Evolutionary conservation across 2,329 filamentous ascomycete genomes (phyloP), one percentile per base, ranked within the genome.

Genomic region (Cladosporium sp.): DNA sequence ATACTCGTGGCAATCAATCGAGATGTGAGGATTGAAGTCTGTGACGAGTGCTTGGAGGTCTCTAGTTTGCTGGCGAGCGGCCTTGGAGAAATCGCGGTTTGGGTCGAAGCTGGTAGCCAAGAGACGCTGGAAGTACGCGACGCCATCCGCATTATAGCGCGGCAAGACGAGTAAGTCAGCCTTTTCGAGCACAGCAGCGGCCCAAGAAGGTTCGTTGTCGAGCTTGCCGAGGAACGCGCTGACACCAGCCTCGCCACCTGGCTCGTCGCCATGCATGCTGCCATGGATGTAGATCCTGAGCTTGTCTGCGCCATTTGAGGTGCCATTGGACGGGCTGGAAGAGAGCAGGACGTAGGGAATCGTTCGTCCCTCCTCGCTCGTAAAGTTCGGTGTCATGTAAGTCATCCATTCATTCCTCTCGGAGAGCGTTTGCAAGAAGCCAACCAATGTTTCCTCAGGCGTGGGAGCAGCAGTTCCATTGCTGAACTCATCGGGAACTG

Each of bases 21-120:
- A 64, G 58, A 76, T 66, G 51, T 76, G 74, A 14, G 74, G 72
- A 18, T 67, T 62, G 58, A 71, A 75, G 16, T 34, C 53, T 32
- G 39, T 34, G 16, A 56, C 34, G 13, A 57, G 36, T 16, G 60
- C 49, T 21, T 63, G 48, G 63, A 79, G 74, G 36, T 76, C 70
- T 16, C 74, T 71, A 0, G 76, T 76, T 56, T 79, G 76, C 59
- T 74, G 71, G 48, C 77, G 74, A 2, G 68, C 70, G 25, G 77
- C 72, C 62, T 78, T 79, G 10, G 72, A 71, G 67, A 78, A 76
- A 60, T 79, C 77, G 53, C 76, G 72, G 64, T 78, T 79, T 0
- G 75, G 73, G 60, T 79, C 77, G 62, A 74, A 76, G 65, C 76
- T 77, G n/a, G 73, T 74, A 1, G 76, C 75, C 3, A 77, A 63